Percentiles rank a stretch among this genome's conserved stretches.
phyloP scores from a whole-genome alignment of 352 stramenopile species.

The Phytophthora europaea region DNA sequence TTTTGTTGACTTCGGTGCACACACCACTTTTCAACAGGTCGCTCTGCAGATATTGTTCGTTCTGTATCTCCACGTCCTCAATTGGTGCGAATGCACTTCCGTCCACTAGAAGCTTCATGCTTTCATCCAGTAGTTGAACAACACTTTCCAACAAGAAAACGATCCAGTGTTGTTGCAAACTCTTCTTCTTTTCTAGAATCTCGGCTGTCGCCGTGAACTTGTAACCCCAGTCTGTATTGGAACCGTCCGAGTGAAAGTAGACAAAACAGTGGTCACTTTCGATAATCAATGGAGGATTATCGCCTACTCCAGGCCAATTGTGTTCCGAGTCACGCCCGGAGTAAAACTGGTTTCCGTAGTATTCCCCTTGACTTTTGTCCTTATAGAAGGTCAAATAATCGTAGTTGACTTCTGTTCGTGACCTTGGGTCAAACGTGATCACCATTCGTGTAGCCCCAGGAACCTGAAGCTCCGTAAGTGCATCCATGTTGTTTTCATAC shows the following conservation, averaged over 20 bases:
- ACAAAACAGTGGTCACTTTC: slow-evolving; percentile 85
- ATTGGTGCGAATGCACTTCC: slow-evolving; percentile 58
- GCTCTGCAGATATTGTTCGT: slow-evolving; percentile 69
- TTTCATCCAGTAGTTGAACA: slow-evolving; percentile 64
- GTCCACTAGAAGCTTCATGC: slow-evolving; percentile 59
- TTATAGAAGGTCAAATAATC: slow-evolving; percentile 93
- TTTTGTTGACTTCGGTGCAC: slow-evolving; percentile 54
- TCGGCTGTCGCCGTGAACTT: slow-evolving; percentile 79
- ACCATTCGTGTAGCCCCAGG: slow-evolving; percentile 76
- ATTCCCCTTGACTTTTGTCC: slow-evolving; percentile 59
- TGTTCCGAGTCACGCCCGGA: slow-evolving; percentile 76
- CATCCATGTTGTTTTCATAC: slow-evolving; percentile 86
- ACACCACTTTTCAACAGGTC: slow-evolving; percentile 78
- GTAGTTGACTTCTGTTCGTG: slow-evolving; percentile 87
- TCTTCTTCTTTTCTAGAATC: slow-evolving; percentile 68
- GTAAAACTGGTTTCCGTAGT: slow-evolving; percentile 80
- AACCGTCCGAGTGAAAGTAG: slow-evolving; percentile 86
- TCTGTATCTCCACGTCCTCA: slow-evolving; percentile 55
- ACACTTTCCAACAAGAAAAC: slow-evolving; percentile 58
- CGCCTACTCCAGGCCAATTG: slow-evolving; percentile 84
- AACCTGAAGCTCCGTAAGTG: slow-evolving; percentile 75
- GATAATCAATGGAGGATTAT: slow-evolving; percentile 77
- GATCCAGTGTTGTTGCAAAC: slow-evolving; percentile 72
- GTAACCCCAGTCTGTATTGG: slow-evolving; percentile 88
- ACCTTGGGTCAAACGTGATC: slow-evolving; percentile 86